These are phyloP conservation scores for Auriscalpium orientale DNA, from an alignment of 768 basidiomycete genomes.

Conservation along the genomic window DNA sequence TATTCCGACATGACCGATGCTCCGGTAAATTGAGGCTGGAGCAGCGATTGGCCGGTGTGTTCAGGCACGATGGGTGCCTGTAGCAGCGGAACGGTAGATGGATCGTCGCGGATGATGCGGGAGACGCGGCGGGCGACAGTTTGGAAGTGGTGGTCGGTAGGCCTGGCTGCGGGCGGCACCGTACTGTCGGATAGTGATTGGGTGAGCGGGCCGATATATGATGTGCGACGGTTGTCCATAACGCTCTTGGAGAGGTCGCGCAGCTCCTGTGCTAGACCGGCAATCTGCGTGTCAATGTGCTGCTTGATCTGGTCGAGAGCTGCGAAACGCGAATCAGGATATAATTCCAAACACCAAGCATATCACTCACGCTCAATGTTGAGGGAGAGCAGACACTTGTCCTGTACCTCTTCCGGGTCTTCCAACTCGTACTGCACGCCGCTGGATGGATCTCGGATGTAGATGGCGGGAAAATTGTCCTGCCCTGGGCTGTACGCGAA, in stretches of 20 bases:
- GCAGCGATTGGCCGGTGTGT: slow-evolving; percentile 60
- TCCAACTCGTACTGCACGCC: slow-evolving; percentile 96
- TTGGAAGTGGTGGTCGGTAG: slow-evolving; percentile 69
- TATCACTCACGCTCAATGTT: slow-evolving; percentile 89
- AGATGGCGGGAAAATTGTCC: slow-evolving; percentile 93
- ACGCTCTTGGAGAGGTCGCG: slow-evolving; percentile 78
- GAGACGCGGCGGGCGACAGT: slow-evolving; percentile 68
- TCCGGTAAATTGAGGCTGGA: slow-evolving; percentile 62
- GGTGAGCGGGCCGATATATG: slow-evolving; percentile 35
- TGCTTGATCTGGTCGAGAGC: slow-evolving; percentile 98
- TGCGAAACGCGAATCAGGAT: slow-evolving; percentile 24
- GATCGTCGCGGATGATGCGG: slow-evolving; percentile 45
- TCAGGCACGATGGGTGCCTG: slow-evolving; percentile 42
- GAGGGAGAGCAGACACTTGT: slow-evolving; percentile 80
- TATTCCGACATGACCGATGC: slow-evolving; percentile 69
- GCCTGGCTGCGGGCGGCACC: slow-evolving; percentile 49
- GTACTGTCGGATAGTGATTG: slow-evolving; percentile 55
- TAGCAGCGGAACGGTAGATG: slow-evolving; percentile 21
- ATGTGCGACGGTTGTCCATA: slow-evolving; percentile 43
- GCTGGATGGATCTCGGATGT: slow-evolving; percentile 85
- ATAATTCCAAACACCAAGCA: neutral
- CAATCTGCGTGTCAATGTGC: slow-evolving; percentile 91
- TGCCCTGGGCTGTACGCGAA: slow-evolving; percentile 91
- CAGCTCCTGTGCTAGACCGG: slow-evolving; percentile 76
- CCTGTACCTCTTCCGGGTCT: slow-evolving; percentile 86